A percentile compares a stretch with the other conserved stretches of the same genome.
Evolutionary conservation across 331 rosid species (phyloP).

Genomic region (Rosa hybrid): DNA sequence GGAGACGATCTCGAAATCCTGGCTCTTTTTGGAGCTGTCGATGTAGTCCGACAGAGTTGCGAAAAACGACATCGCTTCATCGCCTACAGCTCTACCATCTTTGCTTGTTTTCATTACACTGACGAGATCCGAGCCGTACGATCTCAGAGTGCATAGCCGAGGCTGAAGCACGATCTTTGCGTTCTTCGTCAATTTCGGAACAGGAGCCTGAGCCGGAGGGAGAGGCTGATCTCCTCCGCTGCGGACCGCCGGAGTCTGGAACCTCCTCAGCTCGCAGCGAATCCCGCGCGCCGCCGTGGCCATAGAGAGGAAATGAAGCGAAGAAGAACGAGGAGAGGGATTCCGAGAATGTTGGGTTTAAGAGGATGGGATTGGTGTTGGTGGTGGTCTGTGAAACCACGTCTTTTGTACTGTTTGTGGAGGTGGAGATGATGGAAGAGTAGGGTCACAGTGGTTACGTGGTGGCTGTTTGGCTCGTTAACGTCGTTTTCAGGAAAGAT

Average conservation of each 20-base stretch:
- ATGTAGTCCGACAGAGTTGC: slow-evolving; percentile 74
- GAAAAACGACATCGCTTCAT: slow-evolving; percentile 59
- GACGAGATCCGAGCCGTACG: slow-evolving; percentile 63
- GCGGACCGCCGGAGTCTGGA: slow-evolving; percentile 3
- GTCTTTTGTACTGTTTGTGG: slow-evolving; percentile 20
- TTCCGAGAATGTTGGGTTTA: slow-evolving; percentile 6
- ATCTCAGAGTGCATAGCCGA: slow-evolving; percentile 73
- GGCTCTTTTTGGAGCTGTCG: slow-evolving; percentile 78
- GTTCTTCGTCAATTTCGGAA: slow-evolving; percentile 45
- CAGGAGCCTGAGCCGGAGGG: slow-evolving; percentile 38
- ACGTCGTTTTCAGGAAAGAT: slow-evolving; percentile 22
- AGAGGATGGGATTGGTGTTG: background rate
- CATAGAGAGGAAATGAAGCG: slow-evolving; percentile 22
- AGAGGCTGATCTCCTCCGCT: slow-evolving; percentile 20
- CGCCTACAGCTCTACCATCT: slow-evolving; percentile 20
- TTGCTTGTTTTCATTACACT: slow-evolving; percentile 39
- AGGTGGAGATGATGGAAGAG: slow-evolving; percentile 4
- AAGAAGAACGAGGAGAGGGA: background rate
- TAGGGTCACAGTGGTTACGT: slow-evolving; percentile 26
- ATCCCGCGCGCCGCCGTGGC: slow-evolving; percentile 38
- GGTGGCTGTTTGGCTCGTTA: slow-evolving; percentile 19
- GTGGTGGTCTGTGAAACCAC: slow-evolving; percentile 26
- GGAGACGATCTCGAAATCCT: slow-evolving; percentile 84
- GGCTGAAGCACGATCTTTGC: slow-evolving; percentile 72
- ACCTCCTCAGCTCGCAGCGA: slow-evolving; percentile 41